phyloP scores from a whole-genome alignment of 1,284 basidiomycete genomes.

The Coniferiporia weirii region DNA sequence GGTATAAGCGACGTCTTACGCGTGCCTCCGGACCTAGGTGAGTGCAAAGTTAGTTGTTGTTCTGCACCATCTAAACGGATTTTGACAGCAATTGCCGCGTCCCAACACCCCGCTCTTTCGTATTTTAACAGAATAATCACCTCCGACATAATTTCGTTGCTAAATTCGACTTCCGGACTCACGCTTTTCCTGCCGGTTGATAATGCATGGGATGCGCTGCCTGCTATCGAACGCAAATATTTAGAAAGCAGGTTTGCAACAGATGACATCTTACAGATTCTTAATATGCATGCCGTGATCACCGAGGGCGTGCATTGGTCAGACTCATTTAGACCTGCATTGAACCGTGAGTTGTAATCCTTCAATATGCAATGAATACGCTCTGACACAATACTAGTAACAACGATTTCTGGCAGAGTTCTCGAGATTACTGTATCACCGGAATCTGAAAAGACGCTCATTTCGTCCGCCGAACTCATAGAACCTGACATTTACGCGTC shows the following conservation, averaged over 20 bases:
- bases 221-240: slow-evolving; percentile 72
- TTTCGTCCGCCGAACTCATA: slow-evolving; percentile 63
- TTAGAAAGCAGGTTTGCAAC: slow-evolving; percentile 81
- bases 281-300: slow-evolving; percentile 71
- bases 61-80: neutral
- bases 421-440: slow-evolving; percentile 55
- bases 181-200: slow-evolving; percentile 90
- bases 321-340: slow-evolving; percentile 48
- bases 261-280: slow-evolving; percentile 71
- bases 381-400: slow-evolving; percentile 40
- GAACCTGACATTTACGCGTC: slow-evolving; percentile 83
- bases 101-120: slow-evolving; percentile 53
- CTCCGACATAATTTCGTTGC: slow-evolving; percentile 44
- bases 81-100: slow-evolving; percentile 49
- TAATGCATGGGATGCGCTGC: slow-evolving; percentile 66
- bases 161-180: slow-evolving; percentile 65
- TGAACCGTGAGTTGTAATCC: slow-evolving; percentile 45
- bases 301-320: slow-evolving; percentile 57
- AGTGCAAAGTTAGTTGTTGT: slow-evolving; percentile 21
- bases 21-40: slow-evolving; percentile 74
- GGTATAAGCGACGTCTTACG: slow-evolving; percentile 74
- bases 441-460: slow-evolving; percentile 42
- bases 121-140: slow-evolving; percentile 70
- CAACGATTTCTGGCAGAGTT: slow-evolving; percentile 61
- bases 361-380: slow-evolving; percentile 7